These are phyloP conservation scores for Fusarium acutatum DNA, from an alignment of 2,329 filamentous ascomycete species.

Conservation along the genomic window DNA sequence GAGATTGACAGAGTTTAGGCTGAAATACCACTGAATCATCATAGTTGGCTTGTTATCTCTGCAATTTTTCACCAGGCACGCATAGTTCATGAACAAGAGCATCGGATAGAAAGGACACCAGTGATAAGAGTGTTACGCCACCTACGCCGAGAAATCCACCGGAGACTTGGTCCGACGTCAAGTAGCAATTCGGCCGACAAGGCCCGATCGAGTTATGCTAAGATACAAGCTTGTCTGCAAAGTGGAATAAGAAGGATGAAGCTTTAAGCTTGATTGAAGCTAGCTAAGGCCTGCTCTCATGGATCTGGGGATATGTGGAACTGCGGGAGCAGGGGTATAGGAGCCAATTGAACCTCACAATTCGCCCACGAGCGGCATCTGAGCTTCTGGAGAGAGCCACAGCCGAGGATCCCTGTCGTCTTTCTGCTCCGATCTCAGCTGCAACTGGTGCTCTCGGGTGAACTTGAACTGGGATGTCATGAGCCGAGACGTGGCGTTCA, in stretches of 20 bases:
- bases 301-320: slow-evolving; percentile 28
- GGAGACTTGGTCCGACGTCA: slow-evolving; percentile 3
- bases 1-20: not conserved
- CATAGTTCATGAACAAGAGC: not conserved
- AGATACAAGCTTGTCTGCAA: slow-evolving; percentile 36
- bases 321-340: slow-evolving; percentile 18
- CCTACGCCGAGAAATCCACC: slow-evolving; percentile 1
- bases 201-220: slow-evolving; percentile 27
- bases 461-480: slow-evolving; percentile 15
- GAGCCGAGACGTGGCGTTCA: slow-evolving; percentile 9
- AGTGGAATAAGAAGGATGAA: slow-evolving; percentile 3
- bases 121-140: not conserved
- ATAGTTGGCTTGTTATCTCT: not conserved
- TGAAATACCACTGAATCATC: not conserved
- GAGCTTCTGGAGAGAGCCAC: slow-evolving; percentile 9
- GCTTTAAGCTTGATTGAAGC: slow-evolving; percentile 22
- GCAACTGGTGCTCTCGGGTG: not conserved
- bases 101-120: not conserved
- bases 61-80: not conserved
- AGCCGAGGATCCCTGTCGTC: slow-evolving; percentile 10
- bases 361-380: slow-evolving; percentile 36
- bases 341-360: slow-evolving; percentile 27
- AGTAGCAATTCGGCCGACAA: slow-evolving; percentile 18
- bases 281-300: slow-evolving; percentile 10
- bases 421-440: slow-evolving; percentile 27